Percentiles rank a stretch among this genome's conserved stretches.
phyloP scores from a whole-genome alignment of 352 stramenopile genomes.

The Nothophytophthora sp. region DNA sequence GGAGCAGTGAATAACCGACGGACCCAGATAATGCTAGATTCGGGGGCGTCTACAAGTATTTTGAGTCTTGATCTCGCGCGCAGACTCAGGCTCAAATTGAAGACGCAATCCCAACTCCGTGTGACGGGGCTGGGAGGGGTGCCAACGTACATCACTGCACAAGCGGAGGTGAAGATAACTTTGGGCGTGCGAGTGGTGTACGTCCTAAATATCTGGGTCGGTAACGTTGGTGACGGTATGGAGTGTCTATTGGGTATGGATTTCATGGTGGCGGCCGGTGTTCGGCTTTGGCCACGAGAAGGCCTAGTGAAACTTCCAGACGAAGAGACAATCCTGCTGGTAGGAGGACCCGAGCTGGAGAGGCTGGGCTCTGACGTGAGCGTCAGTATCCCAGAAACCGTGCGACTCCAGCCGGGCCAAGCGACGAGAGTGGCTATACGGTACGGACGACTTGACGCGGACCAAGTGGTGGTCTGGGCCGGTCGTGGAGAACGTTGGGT shows the following conservation, averaged over 20 bases:
- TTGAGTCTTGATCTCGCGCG: constrained; percentile 28
- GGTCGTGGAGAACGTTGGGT: not conserved
- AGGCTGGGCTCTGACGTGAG: not conserved
- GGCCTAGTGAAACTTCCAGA: constrained; percentile 2
- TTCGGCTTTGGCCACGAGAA: constrained; percentile 9
- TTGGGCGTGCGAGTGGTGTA: constrained; percentile 21
- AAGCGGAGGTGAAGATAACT: constrained; percentile 19
- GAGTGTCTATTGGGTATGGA: constrained; percentile 30
- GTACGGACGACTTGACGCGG: not conserved
- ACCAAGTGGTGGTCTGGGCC: not conserved
- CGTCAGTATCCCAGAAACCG: not conserved
- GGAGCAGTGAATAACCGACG: constrained; percentile 19
- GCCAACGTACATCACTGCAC: constrained; percentile 9
- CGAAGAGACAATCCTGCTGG: constrained; percentile 2
- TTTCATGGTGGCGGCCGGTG: constrained; percentile 27
- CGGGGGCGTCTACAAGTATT: constrained; percentile 23
- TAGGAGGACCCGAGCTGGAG: not conserved
- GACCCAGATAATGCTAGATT: constrained; percentile 14
- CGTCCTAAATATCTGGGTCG: constrained; percentile 20
- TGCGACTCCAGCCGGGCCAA: not conserved
- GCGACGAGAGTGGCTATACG: not conserved
- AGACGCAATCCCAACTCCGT: not conserved
- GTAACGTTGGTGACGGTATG: constrained; percentile 22
- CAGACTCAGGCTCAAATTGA: constrained; percentile 19
- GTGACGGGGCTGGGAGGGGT: constrained; percentile 11